Conservation (phyloP, 495 filamentous ascomycete genomes). For the Lophiostoma macrostomum region DNA sequence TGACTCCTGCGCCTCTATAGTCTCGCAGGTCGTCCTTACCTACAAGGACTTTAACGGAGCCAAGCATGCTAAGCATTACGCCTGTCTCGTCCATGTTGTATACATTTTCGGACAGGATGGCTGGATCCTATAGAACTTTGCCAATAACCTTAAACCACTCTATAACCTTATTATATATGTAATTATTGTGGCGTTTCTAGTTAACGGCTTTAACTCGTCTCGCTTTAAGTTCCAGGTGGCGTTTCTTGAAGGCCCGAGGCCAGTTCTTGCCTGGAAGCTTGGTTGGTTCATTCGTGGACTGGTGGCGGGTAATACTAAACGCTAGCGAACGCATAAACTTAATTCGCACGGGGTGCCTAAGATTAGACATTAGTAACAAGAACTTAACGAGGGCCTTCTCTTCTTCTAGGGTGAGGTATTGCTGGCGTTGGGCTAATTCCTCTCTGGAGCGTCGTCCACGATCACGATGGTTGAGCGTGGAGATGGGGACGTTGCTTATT, state of each 20-base stretch:
- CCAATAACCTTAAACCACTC: too few relatives aligned
- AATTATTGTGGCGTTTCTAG: too few relatives aligned
- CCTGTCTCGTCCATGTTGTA: too few relatives aligned
- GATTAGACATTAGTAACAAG: slow-evolving; percentile 21
- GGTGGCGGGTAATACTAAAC: slow-evolving; percentile 11
- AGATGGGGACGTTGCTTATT: slow-evolving; percentile 15
- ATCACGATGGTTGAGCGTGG: slow-evolving; percentile 21
- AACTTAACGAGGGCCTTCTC: slow-evolving; percentile 25
- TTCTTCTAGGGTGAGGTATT: slow-evolving; percentile 25
- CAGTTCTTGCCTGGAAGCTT: slow-evolving; percentile 8
- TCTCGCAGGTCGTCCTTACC: too few relatives aligned
- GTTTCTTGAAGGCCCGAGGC: slow-evolving; percentile 5
- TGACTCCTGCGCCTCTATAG: too few relatives aligned
- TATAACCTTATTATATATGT: too few relatives aligned
- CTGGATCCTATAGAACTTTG: too few relatives aligned
- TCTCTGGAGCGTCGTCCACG: slow-evolving; percentile 26
- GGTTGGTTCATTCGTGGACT: slow-evolving; percentile 2
- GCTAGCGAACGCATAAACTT: slow-evolving; percentile 26
- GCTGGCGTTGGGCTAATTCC: slow-evolving; percentile 18
- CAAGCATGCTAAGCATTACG: too few relatives aligned
- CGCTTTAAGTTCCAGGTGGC: too few relatives aligned
- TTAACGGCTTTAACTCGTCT: too few relatives aligned
- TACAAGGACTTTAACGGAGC: too few relatives aligned
- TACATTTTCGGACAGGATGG: too few relatives aligned
- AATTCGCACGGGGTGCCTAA: slow-evolving; percentile 22